Evolutionary conservation across 2,329 filamentous ascomycete genomes (phyloP), one percentile per base, ranked within the genome.

Genomic region (Neoascochyta sp.): DNA sequence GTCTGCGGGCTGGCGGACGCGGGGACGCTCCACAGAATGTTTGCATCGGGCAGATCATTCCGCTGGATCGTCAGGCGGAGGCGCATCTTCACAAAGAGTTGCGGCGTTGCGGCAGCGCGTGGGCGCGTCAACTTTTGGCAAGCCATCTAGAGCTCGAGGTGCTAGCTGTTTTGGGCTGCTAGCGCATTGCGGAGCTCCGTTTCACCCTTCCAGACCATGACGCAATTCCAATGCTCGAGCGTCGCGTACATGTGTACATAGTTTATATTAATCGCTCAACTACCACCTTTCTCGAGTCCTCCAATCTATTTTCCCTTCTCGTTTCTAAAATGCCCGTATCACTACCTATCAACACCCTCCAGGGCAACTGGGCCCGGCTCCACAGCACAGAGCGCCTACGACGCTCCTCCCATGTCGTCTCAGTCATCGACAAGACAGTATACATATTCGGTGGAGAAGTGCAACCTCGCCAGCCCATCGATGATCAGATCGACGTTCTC

Each of bases 401-500:
- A 21, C 80, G 85, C 31, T 90, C 86, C 1, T 88, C 85, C 1
- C 86, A 92, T 53, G 74, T 76, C 3, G 58, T 88, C 45, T 74
- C 84, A 23, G 68, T 82, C 22, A 62, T 81, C 13, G 67, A 65
- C 24, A 66, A 71, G 9, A 70, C 67, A n/a, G 72, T 75, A 24
- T 82, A 78, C 60, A 70, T 93, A 49, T 93, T 88, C 53, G 86
- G 87, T 37, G 87, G 86, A 45, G 86, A 92, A 59, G 62, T 80
- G 27, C 65, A 69, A 24, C 73, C 82, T 3, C 71, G 79, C 26
- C 67, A 84, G 52, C 81, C 82, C 5, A 73, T 81, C 33, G 83
- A 88, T 63, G 86, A 86, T 53, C 71, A 79, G 45, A 73, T 92
- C 58, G 81, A 88, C 54, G 65, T 78, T 30, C 52, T 90, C 25